phyloP scores from a whole-genome alignment of 495 filamentous ascomycete species.

The Penicillium paradoxum region DNA sequence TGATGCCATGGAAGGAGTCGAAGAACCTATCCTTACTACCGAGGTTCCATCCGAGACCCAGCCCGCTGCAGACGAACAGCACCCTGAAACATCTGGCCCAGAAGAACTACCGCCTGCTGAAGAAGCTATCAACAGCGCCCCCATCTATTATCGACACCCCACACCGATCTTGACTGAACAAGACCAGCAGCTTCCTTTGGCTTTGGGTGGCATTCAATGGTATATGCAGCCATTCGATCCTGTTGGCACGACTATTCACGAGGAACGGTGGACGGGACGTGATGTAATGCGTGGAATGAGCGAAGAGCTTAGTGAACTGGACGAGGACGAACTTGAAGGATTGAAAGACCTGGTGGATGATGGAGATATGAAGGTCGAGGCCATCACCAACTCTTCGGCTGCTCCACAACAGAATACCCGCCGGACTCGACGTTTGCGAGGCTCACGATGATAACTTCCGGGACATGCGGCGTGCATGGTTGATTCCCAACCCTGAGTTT shows the following conservation, averaged over 20 bases:
- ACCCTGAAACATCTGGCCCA: slow-evolving; percentile 2
- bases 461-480: slow-evolving; percentile 14
- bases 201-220: slow-evolving; percentile 77
- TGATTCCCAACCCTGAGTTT: slow-evolving; percentile 11
- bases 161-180: slow-evolving; percentile 31
- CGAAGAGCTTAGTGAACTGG: slow-evolving; percentile 82
- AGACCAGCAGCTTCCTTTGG: slow-evolving; percentile 52
- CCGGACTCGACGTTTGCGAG: slow-evolving; percentile 39
- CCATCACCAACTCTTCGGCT: slow-evolving; percentile 2
- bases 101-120: slow-evolving; percentile 13
- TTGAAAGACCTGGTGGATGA: slow-evolving; percentile 57
- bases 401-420: slow-evolving; percentile 26
- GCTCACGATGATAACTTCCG: slow-evolving; percentile 21
- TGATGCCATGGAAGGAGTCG: slow-evolving; percentile 20
- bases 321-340: slow-evolving; percentile 63
- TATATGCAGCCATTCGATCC: slow-evolving; percentile 81
- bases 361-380: slow-evolving; percentile 23
- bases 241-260: slow-evolving; percentile 66
- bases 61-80: slow-evolving; percentile 1
- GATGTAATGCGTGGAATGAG: slow-evolving; percentile 73
- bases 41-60: slow-evolving; percentile 2
- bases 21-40: slow-evolving; percentile 2
- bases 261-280: slow-evolving; percentile 72
- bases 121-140: slow-evolving; percentile 9
- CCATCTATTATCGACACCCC: slow-evolving; percentile 19